phyloP scores from a whole-genome alignment of 768 basidiomycete species.

The Trichaptum fuscoviolaceum region DNA sequence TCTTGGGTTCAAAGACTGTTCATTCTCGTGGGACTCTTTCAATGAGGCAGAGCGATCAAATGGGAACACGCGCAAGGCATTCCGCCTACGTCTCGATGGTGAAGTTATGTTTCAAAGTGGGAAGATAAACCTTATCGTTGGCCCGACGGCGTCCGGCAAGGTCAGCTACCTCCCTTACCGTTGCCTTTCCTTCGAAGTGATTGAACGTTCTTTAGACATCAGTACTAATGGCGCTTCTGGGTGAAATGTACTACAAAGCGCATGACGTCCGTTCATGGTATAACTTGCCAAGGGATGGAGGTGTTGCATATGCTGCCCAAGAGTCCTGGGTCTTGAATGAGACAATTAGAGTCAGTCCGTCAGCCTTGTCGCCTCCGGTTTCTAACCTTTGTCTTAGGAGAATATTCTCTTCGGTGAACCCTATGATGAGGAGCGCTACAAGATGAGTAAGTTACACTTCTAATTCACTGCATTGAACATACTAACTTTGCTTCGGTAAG shows the following conservation, averaged over 20 bases:
- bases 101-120: constrained; percentile 16
- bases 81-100: constrained; percentile 23
- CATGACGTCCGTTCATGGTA: constrained; percentile 30
- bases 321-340: constrained; percentile 46
- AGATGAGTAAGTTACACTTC: constrained; percentile 24
- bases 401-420: constrained; percentile 48
- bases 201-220: constrained; percentile 16
- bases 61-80: constrained; percentile 16
- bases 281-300: constrained; percentile 37
- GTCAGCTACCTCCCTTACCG: not conserved
- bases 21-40: constrained; percentile 24
- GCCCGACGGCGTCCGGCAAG: constrained; percentile 28
- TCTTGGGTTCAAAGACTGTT: constrained; percentile 21
- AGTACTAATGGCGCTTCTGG: constrained; percentile 26
- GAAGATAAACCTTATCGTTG: constrained; percentile 25
- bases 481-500: constrained; percentile 13
- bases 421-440: constrained; percentile 40
- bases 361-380: constrained; percentile 35
- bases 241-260: constrained; percentile 28
- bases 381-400: constrained; percentile 25
- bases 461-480: not conserved
- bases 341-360: constrained; percentile 26
- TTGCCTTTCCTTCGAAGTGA: not conserved
- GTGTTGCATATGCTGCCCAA: constrained; percentile 44
- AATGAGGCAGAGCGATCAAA: constrained; percentile 7